Percentiles rank a stretch among this genome's conserved stretches.
phyloP scores from a whole-genome alignment of 108 stramenopile genomes.

The Seminavis robusta region DNA sequence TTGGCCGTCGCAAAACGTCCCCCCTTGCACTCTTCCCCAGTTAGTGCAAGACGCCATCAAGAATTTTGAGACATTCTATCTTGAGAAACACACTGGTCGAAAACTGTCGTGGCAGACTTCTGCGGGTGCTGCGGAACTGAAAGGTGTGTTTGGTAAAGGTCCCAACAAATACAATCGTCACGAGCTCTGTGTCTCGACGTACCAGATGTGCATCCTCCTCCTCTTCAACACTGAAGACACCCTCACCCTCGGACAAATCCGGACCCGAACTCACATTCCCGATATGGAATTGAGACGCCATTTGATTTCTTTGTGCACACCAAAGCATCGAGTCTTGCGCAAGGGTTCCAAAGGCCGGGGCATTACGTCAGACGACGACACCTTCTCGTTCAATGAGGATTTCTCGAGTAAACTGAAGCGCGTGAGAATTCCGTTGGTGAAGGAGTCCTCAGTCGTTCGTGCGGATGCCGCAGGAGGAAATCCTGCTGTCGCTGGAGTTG shows the following conservation, averaged over 20 bases:
- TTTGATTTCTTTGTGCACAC: constrained; percentile 93
- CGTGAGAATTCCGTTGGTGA: constrained; percentile 89
- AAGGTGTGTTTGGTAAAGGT: constrained; percentile 66
- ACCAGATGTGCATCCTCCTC: constrained; percentile 97
- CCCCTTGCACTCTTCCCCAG: constrained; percentile 81
- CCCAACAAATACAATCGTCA: constrained; percentile 68
- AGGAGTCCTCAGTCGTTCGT: constrained; percentile 51
- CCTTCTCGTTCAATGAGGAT: constrained; percentile 87
- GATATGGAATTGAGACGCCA: constrained; percentile 89
- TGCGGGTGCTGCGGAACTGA: constrained; percentile 88
- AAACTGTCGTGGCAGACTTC: constrained; percentile 95
- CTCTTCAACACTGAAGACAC: constrained; percentile 87
- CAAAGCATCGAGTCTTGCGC: constrained; percentile 88
- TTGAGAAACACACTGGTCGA: constrained; percentile 88
- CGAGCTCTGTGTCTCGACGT: constrained; percentile 92
- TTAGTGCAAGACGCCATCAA: constrained; percentile 73
- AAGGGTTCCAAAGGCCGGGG: constrained; percentile 93
- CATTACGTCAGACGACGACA: constrained; percentile 85
- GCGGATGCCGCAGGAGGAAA: constrained; percentile 5
- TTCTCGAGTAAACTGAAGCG: constrained; percentile 89
- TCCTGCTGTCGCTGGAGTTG: constrained; percentile 18
- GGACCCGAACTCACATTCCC: constrained; percentile 81
- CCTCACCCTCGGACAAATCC: constrained; percentile 81
- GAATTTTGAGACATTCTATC: constrained; percentile 87
- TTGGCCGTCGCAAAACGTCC: constrained; percentile 92